phyloP scores from a whole-genome alignment of 2,329 filamentous ascomycete species.

The Fusarium annulatum region DNA sequence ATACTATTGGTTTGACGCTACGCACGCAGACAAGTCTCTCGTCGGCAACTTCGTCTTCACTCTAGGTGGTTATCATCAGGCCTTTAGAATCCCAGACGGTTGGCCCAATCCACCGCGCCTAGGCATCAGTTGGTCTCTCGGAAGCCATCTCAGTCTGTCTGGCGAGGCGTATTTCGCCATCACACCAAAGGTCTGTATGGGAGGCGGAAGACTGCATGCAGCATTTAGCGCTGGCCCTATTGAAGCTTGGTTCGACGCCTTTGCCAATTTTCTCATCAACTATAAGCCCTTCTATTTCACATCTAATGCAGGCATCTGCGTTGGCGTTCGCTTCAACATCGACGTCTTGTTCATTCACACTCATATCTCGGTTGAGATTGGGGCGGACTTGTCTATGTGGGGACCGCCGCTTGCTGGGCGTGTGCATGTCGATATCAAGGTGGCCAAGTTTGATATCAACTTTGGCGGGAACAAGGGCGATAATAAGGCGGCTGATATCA shows the following conservation, averaged over 20 bases:
- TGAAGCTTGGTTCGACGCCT: slow-evolving; percentile 6
- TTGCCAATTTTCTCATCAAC: slow-evolving; percentile 30
- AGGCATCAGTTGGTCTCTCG: slow-evolving; percentile 45
- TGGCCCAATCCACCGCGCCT: slow-evolving; percentile 50
- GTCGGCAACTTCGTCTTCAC: slow-evolving; percentile 53
- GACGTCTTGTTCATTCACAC: slow-evolving; percentile 30
- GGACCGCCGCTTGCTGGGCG: slow-evolving; percentile 27
- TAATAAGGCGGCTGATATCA: no score
- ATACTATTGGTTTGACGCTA: no score
- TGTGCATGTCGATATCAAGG: slow-evolving; percentile 43
- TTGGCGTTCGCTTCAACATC: slow-evolving; percentile 33
- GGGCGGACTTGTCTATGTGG: slow-evolving; percentile 9
- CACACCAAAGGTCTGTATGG: slow-evolving; percentile 52
- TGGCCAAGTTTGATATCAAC: slow-evolving; percentile 42
- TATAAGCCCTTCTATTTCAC: slow-evolving; percentile 21
- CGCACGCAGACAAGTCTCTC: neutral
- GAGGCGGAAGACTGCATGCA: slow-evolving; percentile 42
- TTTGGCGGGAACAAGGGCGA: slow-evolving; percentile 6
- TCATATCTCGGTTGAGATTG: slow-evolving; percentile 31
- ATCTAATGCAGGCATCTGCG: slow-evolving; percentile 35
- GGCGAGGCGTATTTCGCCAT: slow-evolving; percentile 54
- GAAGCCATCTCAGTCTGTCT: slow-evolving; percentile 40
- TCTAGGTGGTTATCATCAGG: slow-evolving; percentile 52
- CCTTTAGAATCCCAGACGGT: slow-evolving; percentile 40
- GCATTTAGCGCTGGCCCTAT: neutral